phyloP scores from a whole-genome alignment of 345 rosid species.

The Alliaria petiolata region DNA sequence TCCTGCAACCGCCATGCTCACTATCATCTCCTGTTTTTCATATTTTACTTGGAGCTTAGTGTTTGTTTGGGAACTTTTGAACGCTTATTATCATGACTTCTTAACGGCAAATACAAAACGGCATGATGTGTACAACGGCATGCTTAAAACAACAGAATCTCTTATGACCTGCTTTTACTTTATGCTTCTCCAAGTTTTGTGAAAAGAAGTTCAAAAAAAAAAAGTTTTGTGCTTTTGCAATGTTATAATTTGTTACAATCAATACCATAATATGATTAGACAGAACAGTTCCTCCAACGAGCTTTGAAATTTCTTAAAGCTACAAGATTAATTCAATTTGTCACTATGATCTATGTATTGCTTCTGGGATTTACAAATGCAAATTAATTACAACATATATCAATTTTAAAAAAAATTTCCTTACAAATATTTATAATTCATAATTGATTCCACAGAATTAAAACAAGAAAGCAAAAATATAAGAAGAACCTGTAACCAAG shows the following conservation, averaged over 20 bases:
- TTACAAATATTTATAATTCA: too few species aligned
- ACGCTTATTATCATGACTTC: not conserved
- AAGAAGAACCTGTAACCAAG: constrained; percentile 69
- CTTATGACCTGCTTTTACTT: not conserved
- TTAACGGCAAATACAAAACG: constrained; percentile 3
- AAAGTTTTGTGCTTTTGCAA: not conserved
- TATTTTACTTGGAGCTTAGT: not conserved
- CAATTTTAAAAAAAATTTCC: too few species aligned
- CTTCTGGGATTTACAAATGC: too few species aligned
- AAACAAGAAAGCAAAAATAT: not conserved
- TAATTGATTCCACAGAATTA: too few species aligned
- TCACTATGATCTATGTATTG: too few species aligned
- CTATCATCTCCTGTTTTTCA: constrained; percentile 67
- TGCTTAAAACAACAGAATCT: not conserved
- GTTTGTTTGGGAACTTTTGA: not conserved
- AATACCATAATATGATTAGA: too few species aligned
- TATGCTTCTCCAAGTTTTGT: not conserved
- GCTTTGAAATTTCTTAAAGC: too few species aligned
- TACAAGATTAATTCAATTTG: too few species aligned
- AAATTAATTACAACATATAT: too few species aligned
- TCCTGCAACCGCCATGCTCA: constrained; percentile 90
- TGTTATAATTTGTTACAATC: too few species aligned
- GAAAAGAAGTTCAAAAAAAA: too few species aligned
- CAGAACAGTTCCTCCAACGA: too few species aligned
- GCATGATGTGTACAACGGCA: constrained; percentile 7